Percentiles rank a stretch among this genome's conserved stretches.
Evolutionary conservation across 129 eudicot genomes (phyloP).

Genomic region (Saussurea involucrata): DNA sequence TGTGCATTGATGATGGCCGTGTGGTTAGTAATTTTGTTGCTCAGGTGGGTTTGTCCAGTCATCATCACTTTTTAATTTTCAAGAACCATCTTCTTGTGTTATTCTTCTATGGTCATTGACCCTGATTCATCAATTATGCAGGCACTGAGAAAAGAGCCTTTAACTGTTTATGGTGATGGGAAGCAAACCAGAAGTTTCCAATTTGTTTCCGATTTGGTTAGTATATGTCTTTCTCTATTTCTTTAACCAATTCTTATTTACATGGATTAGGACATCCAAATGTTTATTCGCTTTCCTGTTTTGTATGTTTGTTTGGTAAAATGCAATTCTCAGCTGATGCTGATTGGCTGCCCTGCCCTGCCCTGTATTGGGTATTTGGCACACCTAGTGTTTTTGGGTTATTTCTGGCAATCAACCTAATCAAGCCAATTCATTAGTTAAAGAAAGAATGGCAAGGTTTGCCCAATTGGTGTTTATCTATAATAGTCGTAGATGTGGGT

Average conservation of each 20-base stretch:
- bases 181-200: slow-evolving; percentile 97
- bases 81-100: neutral
- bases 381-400: neutral
- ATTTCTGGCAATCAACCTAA: neutral
- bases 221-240: slow-evolving; percentile 8
- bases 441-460: neutral
- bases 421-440: neutral
- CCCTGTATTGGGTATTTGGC: neutral
- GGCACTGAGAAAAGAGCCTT: slow-evolving; percentile 91
- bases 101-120: neutral
- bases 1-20: slow-evolving; percentile 98
- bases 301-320: slow-evolving; percentile 19
- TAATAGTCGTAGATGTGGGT: neutral
- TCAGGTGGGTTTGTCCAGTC: slow-evolving; percentile 45
- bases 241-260: slow-evolving; percentile 8
- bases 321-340: no score
- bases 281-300: neutral
- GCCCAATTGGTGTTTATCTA: neutral
- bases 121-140: slow-evolving; percentile 18
- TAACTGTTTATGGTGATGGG: slow-evolving; percentile 96
- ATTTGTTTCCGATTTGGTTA: slow-evolving; percentile 88
- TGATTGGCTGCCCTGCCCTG: slow-evolving; percentile 6
- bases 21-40: slow-evolving; percentile 98
- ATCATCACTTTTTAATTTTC: neutral
- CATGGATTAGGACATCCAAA: neutral